Evolutionary conservation across 2,329 filamentous ascomycete genomes (phyloP), one percentile per base, ranked within the genome.

Genomic region (Didymella glomerata): DNA sequence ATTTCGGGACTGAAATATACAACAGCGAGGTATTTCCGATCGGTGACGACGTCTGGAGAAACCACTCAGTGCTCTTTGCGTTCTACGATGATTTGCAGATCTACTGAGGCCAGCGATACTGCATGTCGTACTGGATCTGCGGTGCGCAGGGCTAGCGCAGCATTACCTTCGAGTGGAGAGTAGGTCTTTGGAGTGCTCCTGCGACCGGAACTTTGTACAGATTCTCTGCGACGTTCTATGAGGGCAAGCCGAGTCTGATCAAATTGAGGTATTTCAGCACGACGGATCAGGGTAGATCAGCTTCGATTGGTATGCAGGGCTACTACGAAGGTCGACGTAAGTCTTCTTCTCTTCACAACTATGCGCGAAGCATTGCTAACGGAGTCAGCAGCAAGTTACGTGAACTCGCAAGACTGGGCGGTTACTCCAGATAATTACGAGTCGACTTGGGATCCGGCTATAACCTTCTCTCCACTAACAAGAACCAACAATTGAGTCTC

Each of bases 101-200:
- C 49, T 44, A 45, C 28, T 40, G 42, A 20, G 49, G 32, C 16
- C 25, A 52, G 18, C 16, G 13, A 0, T 40, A 52, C 13, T 52
- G 18, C 18, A 52, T 52, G 38, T 44, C 38, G 2, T 52, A 24
- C 28, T 45, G 25, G 10, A 44, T 18, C 8, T 52, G 49, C 18
- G 49, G 49, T 20, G 49, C 44, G 3, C 38, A n/a, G 14, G 49
- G 49, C 20, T 14, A 52, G 27, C 49, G 49, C 28, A 18, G 25
- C 5, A 20, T 52, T n/a, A 52, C 49, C 11, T 52, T 52, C 16
- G 49, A 52, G 18, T 52, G 49, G 49, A 27, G 49, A 1, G 34
- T 52, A 10, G 28, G 28, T 30, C 28, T 4, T 30, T 30, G 10
- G 28, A 52, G 49, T 27, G 16, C 13, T 1, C 32, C 20, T n/a